Evolutionary conservation across 2,329 filamentous ascomycete species (phyloP).

Genomic region (Aspergillus jensenii): DNA sequence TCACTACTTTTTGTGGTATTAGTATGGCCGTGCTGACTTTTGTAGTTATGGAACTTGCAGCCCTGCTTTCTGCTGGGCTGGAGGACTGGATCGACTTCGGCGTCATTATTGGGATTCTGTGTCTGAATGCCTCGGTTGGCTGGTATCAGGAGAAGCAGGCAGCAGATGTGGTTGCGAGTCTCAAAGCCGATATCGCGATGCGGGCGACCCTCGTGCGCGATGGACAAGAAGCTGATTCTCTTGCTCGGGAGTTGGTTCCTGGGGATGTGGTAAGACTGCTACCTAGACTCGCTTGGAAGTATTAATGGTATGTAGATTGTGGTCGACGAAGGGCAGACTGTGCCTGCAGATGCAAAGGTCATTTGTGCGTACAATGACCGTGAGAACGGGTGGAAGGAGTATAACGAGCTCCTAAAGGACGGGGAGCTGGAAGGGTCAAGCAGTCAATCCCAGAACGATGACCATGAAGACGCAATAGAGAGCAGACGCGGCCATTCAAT

Average conservation of each 20-base stretch:
- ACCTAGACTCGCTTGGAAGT: constrained; percentile 7
- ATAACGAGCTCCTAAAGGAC: constrained; percentile 62
- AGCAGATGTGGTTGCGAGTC: constrained; percentile 70
- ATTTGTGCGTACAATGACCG: constrained; percentile 70
- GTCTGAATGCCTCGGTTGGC: constrained; percentile 73
- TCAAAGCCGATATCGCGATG: constrained; percentile 79
- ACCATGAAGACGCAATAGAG: not conserved
- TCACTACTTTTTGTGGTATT: too few relatives aligned
- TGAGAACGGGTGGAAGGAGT: constrained; percentile 63
- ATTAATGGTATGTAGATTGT: constrained; percentile 54
- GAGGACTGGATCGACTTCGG: constrained; percentile 75
- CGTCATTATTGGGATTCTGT: constrained; percentile 73
- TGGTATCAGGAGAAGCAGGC: constrained; percentile 83
- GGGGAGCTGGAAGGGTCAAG: constrained; percentile 56
- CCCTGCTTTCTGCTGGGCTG: constrained; percentile 70
- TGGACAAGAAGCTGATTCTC: constrained; percentile 64
- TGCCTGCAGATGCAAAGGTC: constrained; percentile 68
- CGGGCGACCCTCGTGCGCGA: constrained; percentile 67
- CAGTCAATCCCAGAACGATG: constrained; percentile 15
- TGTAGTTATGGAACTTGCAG: constrained; percentile 70
- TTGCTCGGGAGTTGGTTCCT: constrained; percentile 70
- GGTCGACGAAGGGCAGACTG: constrained; percentile 69
- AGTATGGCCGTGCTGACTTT: too few relatives aligned
- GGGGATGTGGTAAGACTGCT: constrained; percentile 64
- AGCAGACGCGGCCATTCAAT: constrained; percentile 59